Percentiles rank a stretch among this genome's conserved stretches.
phyloP scores from a whole-genome alignment of 768 basidiomycete genomes.

The Hydnomerulius pinastri region DNA sequence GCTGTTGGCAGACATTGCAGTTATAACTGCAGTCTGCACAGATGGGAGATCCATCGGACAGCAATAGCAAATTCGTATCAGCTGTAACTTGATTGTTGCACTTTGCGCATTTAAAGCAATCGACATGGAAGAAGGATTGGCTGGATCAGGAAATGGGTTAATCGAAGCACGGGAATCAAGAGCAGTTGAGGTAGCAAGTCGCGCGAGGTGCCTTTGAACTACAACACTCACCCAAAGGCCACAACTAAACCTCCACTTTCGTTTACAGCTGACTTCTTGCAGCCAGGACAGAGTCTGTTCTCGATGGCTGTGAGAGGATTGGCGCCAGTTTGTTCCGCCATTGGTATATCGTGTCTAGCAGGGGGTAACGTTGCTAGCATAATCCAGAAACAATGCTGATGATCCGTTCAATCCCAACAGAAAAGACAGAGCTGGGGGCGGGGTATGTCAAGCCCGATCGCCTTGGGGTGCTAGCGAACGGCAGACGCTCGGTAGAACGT shows the following conservation, averaged over 20 bases:
- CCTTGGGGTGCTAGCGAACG: neutral
- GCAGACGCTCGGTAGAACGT: neutral
- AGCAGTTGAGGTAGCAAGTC: neutral
- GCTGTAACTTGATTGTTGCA: conserved; percentile 91
- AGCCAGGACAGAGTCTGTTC: conserved; percentile 78
- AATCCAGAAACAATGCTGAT: neutral
- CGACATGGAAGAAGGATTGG: conserved; percentile 91
- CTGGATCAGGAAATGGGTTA: conserved; percentile 40
- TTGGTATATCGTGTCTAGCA: neutral
- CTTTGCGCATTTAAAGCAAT: conserved; percentile 97
- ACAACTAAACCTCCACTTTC: conserved; percentile 88
- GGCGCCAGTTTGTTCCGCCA: conserved; percentile 13
- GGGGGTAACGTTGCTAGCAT: conserved; percentile 1
- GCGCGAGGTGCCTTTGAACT: conserved; percentile 5
- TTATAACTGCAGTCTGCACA: conserved; percentile 92
- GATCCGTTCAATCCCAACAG: neutral
- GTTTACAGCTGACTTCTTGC: conserved; percentile 76
- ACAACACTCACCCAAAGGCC: conserved; percentile 81
- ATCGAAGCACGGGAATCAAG: conserved; percentile 6
- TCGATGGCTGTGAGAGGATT: conserved; percentile 34
- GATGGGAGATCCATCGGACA: conserved; percentile 98
- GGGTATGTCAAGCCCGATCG: conserved; percentile 6
- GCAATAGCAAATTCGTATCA: conserved; percentile 94
- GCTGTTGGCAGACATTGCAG: conserved; percentile 91
- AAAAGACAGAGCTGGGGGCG: conserved; percentile 3